Evolutionary conservation across 495 filamentous ascomycete genomes (phyloP).

Genomic region (Apodospora peruviana): DNA sequence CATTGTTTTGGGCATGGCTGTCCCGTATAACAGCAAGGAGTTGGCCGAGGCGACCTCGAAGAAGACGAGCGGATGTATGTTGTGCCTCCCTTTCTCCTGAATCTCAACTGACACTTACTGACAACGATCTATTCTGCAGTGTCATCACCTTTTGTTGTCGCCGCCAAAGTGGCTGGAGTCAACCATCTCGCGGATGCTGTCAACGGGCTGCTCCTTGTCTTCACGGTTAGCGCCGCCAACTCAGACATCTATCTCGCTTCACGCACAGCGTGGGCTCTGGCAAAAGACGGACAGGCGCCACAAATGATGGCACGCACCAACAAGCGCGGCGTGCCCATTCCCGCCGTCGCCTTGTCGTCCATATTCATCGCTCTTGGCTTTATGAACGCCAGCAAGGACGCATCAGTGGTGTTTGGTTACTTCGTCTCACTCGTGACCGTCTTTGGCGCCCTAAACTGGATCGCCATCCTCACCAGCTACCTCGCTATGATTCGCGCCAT

Average conservation of each 20-base stretch:
- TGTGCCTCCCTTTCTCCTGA: background rate
- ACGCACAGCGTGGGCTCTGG: conserved; percentile 73
- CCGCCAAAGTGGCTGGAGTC: conserved; percentile 57
- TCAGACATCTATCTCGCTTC: conserved; percentile 78
- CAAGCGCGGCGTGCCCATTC: conserved; percentile 68
- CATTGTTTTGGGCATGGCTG: conserved; percentile 66
- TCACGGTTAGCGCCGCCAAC: conserved; percentile 76
- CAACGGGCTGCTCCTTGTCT: conserved; percentile 74
- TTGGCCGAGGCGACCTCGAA: conserved; percentile 52
- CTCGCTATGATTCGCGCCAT: conserved; percentile 74
- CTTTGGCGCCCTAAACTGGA: conserved; percentile 77
- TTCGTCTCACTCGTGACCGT: conserved; percentile 82
- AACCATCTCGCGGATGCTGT: conserved; percentile 63
- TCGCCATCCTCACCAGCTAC: conserved; percentile 77
- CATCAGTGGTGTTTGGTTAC: conserved; percentile 69
- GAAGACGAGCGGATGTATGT: conserved; percentile 36
- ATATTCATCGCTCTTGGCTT: conserved; percentile 65
- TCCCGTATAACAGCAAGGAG: conserved; percentile 50
- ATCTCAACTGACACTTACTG: background rate
- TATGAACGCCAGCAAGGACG: conserved; percentile 67
- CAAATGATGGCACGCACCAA: conserved; percentile 65
- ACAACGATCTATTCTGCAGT: conserved; percentile 27
- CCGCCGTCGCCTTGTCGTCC: conserved; percentile 57
- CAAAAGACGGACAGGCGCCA: conserved; percentile 71
- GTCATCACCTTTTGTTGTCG: conserved; percentile 62